phyloP scores from a whole-genome alignment of 305 asterid genomes.

The Fraxinus paxiana region DNA sequence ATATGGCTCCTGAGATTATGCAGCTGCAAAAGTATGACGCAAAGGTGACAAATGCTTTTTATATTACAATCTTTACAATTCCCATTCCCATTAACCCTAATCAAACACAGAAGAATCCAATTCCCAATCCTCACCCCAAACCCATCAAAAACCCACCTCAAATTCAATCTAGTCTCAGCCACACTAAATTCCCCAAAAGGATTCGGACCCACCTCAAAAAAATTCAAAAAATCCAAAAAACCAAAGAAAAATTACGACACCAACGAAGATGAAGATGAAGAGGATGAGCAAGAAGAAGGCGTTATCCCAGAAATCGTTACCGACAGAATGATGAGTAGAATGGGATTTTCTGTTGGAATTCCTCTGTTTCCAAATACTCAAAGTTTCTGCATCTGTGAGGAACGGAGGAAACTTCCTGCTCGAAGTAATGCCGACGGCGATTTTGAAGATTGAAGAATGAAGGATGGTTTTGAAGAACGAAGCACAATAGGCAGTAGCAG shows the following conservation, averaged over 20 bases:
- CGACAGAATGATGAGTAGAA: slow-evolving; percentile 80
- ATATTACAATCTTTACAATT: slow-evolving; percentile 28
- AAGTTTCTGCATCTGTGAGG: too few species aligned
- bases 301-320: slow-evolving; percentile 91
- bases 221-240: slow-evolving; percentile 46
- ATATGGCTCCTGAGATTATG: slow-evolving; percentile 99
- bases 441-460: too few species aligned
- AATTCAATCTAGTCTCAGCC: slow-evolving; percentile 41
- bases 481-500: too few species aligned
- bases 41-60: slow-evolving; percentile 84
- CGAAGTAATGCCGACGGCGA: too few species aligned
- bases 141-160: slow-evolving; percentile 18
- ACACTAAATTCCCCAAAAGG: slow-evolving; percentile 75
- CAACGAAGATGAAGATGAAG: slow-evolving; percentile 38
- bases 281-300: slow-evolving; percentile 42
- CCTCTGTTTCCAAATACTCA: slow-evolving; percentile 40
- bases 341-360: slow-evolving; percentile 69
- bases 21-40: slow-evolving; percentile 85
- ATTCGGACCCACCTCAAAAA: slow-evolving; percentile 64
- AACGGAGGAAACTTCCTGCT: too few species aligned
- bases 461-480: too few species aligned
- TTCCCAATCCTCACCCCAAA: slow-evolving; percentile 28
- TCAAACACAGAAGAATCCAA: slow-evolving; percentile 31
- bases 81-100: slow-evolving; percentile 37
- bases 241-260: slow-evolving; percentile 33